phyloP scores from a whole-genome alignment of 176 grass and related monocot genomes.

The Guadua angustifolia region DNA sequence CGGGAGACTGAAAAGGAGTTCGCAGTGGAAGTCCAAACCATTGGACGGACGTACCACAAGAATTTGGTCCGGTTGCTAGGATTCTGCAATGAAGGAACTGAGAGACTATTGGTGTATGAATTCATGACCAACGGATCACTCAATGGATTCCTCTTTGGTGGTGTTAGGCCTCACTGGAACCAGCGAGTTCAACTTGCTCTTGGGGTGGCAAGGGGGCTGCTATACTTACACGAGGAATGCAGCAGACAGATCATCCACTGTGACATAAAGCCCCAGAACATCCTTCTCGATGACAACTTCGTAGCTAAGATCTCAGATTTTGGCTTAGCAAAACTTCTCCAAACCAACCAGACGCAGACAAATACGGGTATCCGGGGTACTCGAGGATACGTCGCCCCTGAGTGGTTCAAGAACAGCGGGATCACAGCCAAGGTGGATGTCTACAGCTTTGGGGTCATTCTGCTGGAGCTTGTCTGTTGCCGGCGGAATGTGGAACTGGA shows the following conservation, averaged over 20 bases:
- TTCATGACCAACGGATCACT: constrained; percentile 34
- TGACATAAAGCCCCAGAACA: too few species aligned
- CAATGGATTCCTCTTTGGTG: too few species aligned
- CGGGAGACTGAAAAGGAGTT: constrained; percentile 35
- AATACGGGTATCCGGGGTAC: constrained; percentile 43
- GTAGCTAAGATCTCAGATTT: constrained; percentile 49
- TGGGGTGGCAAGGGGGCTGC: too few species aligned
- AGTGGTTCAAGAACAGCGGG: constrained; percentile 52
- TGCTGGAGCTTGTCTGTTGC: constrained; percentile 49
- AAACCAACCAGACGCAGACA: constrained; percentile 38
- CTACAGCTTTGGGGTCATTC: constrained; percentile 50
- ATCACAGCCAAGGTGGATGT: constrained; percentile 52
- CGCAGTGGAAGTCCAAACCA: constrained; percentile 35
- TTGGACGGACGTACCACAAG: constrained; percentile 25
- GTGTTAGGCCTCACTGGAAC: too few species aligned
- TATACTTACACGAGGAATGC: constrained; percentile 60
- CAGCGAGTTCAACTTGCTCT: too few species aligned
- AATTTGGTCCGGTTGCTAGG: constrained; percentile 30
- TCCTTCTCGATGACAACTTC: constrained; percentile 34
- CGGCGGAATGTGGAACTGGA: constrained; percentile 47
- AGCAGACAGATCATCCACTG: constrained; percentile 49
- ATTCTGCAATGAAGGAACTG: constrained; percentile 13
- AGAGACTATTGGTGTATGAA: constrained; percentile 10
- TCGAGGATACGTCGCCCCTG: constrained; percentile 46
- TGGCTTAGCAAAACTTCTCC: constrained; percentile 54